phyloP scores from a whole-genome alignment of 23 red algal genomes.

The Gracilaria vermiculophylla region DNA sequence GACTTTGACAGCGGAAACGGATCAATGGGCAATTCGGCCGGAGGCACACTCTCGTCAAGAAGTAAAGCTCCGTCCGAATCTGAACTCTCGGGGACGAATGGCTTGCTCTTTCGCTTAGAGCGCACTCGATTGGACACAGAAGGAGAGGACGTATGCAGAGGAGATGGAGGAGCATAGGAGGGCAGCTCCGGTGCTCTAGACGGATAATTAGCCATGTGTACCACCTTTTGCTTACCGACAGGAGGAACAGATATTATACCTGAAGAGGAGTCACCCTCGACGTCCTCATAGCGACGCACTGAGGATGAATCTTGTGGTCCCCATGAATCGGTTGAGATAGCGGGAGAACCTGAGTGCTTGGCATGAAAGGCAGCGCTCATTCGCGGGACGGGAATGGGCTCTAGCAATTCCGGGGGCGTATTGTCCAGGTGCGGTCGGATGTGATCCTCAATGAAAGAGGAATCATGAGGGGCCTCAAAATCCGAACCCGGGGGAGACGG shows the following conservation, averaged over 20 bases:
- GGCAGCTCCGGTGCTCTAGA: conserved; percentile 13
- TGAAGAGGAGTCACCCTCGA: conserved; percentile 48
- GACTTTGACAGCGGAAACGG: not conserved
- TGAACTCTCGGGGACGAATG: not conserved
- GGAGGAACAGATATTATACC: conserved; percentile 15
- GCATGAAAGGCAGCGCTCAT: not conserved
- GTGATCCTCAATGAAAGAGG: not conserved
- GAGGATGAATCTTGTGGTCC: conserved; percentile 30
- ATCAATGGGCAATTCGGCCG: conserved; percentile 7
- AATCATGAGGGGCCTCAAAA: not conserved
- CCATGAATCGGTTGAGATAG: conserved; percentile 42
- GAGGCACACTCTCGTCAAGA: not conserved
- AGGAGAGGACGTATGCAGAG: not conserved
- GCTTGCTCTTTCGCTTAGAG: conserved; percentile 57
- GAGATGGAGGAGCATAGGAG: conserved; percentile 6
- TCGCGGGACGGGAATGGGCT: conserved; percentile 52
- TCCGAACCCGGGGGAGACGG: conserved; percentile 3
- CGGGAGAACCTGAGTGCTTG: not conserved
- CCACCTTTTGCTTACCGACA: conserved; percentile 33
- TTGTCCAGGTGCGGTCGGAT: conserved; percentile 11
- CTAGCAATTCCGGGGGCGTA: conserved; percentile 45
- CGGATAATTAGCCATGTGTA: conserved; percentile 39
- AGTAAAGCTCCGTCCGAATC: not conserved
- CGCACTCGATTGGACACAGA: not conserved
- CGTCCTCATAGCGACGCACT: conserved; percentile 39